phyloP scores from a whole-genome alignment of 2,329 filamentous ascomycete species.

The Aureobasidium melanogenum region DNA sequence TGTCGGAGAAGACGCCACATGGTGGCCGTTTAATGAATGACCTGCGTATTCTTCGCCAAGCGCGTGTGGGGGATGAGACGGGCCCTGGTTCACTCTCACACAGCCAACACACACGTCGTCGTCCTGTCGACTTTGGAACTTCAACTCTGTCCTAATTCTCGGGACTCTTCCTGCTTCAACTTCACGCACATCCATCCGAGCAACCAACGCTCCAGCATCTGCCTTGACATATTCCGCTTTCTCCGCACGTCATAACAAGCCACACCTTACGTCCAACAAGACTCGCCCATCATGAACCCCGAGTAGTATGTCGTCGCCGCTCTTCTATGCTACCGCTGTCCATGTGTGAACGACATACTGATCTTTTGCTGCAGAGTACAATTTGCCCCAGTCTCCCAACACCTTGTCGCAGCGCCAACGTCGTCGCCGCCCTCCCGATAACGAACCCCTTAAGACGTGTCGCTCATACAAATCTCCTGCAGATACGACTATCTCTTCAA shows the following conservation, averaged over 20 bases:
- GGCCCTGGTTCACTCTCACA: slow-evolving; percentile 7
- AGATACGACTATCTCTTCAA: slow-evolving; percentile 99
- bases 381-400: not conserved
- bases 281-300: slow-evolving; percentile 65
- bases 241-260: slow-evolving; percentile 8
- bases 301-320: slow-evolving; percentile 63
- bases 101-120: slow-evolving; percentile 1
- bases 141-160: not conserved
- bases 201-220: not conserved
- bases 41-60: not conserved
- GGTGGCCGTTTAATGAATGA: slow-evolving; percentile 7
- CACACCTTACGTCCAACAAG: not conserved
- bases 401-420: not conserved
- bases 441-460: slow-evolving; percentile 3
- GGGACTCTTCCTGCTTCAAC: not conserved
- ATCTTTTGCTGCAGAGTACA: not conserved
- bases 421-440: not conserved
- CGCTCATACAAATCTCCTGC: slow-evolving; percentile 15
- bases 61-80: not conserved
- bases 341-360: not conserved
- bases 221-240: not conserved
- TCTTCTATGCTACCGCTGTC: slow-evolving; percentile 14
- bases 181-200: not conserved
- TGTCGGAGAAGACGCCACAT: not conserved
- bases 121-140: not conserved